Conservation (phyloP, 441 rosid genomes). For the Biscutella laevigata region DNA sequence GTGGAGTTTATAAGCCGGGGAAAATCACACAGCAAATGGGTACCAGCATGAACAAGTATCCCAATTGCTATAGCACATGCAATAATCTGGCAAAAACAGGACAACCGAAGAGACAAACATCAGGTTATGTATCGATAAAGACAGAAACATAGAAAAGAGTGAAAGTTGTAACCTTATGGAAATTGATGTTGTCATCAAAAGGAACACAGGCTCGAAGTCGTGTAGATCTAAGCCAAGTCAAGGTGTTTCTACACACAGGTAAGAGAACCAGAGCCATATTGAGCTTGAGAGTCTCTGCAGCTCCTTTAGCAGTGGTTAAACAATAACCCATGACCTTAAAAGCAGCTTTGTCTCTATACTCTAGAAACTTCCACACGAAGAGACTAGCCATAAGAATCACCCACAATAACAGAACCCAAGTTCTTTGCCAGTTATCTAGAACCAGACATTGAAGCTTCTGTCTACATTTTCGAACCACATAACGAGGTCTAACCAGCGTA, state of each 20-base stretch:
- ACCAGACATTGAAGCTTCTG: slow-evolving; percentile 37
- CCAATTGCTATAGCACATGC: slow-evolving; percentile 68
- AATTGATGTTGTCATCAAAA: slow-evolving; percentile 31
- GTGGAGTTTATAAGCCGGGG: slow-evolving; percentile 53
- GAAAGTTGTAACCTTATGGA: slow-evolving; percentile 31
- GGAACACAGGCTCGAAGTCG: slow-evolving; percentile 20
- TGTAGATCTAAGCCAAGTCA: slow-evolving; percentile 28
- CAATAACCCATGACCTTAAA: slow-evolving; percentile 47
- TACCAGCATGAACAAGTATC: slow-evolving; percentile 64
- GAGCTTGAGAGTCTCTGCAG: slow-evolving; percentile 59
- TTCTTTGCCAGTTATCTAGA: slow-evolving; percentile 79
- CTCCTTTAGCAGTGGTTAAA: slow-evolving; percentile 58
- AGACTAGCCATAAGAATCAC: slow-evolving; percentile 46
- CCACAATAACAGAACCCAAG: slow-evolving; percentile 73
- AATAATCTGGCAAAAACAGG: slow-evolving; percentile 45
- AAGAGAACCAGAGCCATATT: slow-evolving; percentile 68
- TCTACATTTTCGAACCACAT: slow-evolving; percentile 29
- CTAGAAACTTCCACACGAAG: slow-evolving; percentile 78
- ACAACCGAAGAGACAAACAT: not conserved
- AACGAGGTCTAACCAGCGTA: slow-evolving; percentile 35
- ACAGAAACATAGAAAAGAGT: not conserved
- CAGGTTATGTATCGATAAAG: not conserved
- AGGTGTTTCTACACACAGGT: slow-evolving; percentile 49
- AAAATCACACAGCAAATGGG: slow-evolving; percentile 74
- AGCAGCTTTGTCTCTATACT: slow-evolving; percentile 60